Evolutionary conservation across 1,284 basidiomycete species (phyloP).

Genomic region (Flammula alnicola): DNA sequence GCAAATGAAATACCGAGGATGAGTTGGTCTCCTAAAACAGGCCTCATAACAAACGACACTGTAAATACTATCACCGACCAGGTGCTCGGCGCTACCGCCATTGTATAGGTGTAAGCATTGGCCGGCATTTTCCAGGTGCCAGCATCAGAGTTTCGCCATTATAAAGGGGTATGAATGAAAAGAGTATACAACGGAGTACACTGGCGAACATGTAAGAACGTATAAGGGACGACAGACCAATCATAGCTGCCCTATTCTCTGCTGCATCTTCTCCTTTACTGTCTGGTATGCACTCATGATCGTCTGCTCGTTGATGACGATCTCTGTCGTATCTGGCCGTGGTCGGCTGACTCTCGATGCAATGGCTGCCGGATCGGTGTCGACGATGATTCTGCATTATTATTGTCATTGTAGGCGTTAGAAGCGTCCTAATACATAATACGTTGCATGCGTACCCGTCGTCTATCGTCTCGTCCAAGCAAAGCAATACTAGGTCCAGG

Average conservation of each 20-base stretch:
- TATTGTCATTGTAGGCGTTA: conserved; percentile 4
- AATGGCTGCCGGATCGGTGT: conserved; percentile 95
- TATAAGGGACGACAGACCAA: conserved; percentile 5
- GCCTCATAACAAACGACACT: too few relatives aligned
- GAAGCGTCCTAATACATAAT: background rate
- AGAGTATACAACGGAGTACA: conserved; percentile 8
- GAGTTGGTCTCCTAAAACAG: too few relatives aligned
- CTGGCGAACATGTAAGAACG: conserved; percentile 7
- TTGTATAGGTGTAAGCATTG: too few relatives aligned
- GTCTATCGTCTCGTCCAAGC: conserved; percentile 96
- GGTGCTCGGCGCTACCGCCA: too few relatives aligned
- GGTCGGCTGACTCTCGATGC: conserved; percentile 94
- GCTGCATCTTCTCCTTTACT: conserved; percentile 74
- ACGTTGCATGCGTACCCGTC: conserved; percentile 76
- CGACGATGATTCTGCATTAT: conserved; percentile 86
- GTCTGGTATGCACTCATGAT: conserved; percentile 92
- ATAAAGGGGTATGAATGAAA: conserved; percentile 8
- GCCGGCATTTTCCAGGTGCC: too few relatives aligned
- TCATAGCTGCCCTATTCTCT: conserved; percentile 59
- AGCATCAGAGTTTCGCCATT: too few relatives aligned
- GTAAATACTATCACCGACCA: too few relatives aligned
- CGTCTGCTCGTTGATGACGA: conserved; percentile 99
- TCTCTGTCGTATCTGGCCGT: conserved; percentile 92
- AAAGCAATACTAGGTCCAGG: conserved; percentile 90
- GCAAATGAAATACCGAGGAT: too few relatives aligned